Conservation (phyloP, 2,329 filamentous ascomycete species). For the Penicillium expansum region DNA sequence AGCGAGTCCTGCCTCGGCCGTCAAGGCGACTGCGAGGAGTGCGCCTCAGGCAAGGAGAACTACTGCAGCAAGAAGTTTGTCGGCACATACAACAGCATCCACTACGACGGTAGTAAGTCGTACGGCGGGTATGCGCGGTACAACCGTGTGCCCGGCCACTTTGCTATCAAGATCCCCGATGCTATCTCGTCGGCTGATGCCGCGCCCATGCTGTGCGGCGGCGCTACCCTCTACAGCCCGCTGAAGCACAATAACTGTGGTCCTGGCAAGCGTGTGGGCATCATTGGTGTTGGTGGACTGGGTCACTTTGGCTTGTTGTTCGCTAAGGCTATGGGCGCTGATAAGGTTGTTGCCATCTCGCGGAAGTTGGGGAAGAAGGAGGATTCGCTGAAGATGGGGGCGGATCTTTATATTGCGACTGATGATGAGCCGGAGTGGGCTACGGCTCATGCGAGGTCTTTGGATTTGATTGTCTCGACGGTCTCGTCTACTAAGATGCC, state of each 20-base stretch:
- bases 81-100: constrained; percentile 34
- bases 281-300: constrained; percentile 71
- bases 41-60: constrained; percentile 43
- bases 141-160: constrained; percentile 56
- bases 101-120: constrained; percentile 55
- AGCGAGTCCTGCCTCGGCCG: constrained; percentile 52
- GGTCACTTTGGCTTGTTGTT: constrained; percentile 72
- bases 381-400: constrained; percentile 56
- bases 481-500: constrained; percentile 63
- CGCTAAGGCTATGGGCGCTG: constrained; percentile 68
- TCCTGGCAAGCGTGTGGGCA: constrained; percentile 68
- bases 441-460: constrained; percentile 45
- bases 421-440: constrained; percentile 56
- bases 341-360: constrained; percentile 59
- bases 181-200: constrained; percentile 50
- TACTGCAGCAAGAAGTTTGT: constrained; percentile 33
- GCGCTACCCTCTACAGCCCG: constrained; percentile 71
- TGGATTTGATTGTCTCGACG: constrained; percentile 58
- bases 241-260: constrained; percentile 66
- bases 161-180: constrained; percentile 59
- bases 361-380: constrained; percentile 51
- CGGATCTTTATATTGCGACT: constrained; percentile 56
- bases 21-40: constrained; percentile 53
- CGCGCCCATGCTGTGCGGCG: constrained; percentile 75
- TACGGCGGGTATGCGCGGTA: constrained; percentile 66